Evolutionary conservation across 352 stramenopile species (phyloP), one percentile per base, ranked within the genome.

Genomic region (Globisporangium nunn): DNA sequence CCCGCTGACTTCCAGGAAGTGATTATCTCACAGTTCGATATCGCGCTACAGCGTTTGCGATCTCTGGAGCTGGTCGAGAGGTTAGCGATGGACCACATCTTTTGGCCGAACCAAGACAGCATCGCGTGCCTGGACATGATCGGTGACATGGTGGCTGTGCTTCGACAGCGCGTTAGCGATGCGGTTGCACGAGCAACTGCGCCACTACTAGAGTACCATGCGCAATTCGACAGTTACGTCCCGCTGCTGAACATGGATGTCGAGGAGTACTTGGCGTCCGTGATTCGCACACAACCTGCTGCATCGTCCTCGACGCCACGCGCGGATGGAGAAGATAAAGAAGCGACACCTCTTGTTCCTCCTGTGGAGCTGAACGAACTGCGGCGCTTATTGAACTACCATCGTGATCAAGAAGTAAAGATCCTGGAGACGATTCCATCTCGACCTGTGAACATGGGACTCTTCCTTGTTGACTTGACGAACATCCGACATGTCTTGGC

Each of bases 61-160:
- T 82, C 89, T 12, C 75, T 98, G 6, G 78, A 95, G 39, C 70
- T 95, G 4, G 86, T 98, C 5, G 95, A 98, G 58, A 71, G 89
- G 14, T 64, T 96, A 1, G 92, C 98, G 29, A 98, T 98, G 93
- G 86, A 98, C 58, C 83, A 85, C 6, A 88, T 98, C 2, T 98
- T 98, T 54, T 98, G 95, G 95, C 85, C 86, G 2, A 91, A 96
- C 39, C 88, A 98, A 62, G 90, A 96, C 30, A 85, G 88, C 45
- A 93, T 98, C 30, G 70, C 71, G n/a, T 91, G 75, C 28, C 70
- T 97, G 2, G 76, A 94, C 52, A 70, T 74, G 40, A 79, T 63
- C 28, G 78, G 78, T 6, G 63, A 81, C 17, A 91, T 88, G 56
- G 77, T 96, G 6, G 44, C 58, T 8, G 50, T 61, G 0, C 61